phyloP scores from a whole-genome alignment of 2,329 filamentous ascomycete species.

The Penicillium digitatum region DNA sequence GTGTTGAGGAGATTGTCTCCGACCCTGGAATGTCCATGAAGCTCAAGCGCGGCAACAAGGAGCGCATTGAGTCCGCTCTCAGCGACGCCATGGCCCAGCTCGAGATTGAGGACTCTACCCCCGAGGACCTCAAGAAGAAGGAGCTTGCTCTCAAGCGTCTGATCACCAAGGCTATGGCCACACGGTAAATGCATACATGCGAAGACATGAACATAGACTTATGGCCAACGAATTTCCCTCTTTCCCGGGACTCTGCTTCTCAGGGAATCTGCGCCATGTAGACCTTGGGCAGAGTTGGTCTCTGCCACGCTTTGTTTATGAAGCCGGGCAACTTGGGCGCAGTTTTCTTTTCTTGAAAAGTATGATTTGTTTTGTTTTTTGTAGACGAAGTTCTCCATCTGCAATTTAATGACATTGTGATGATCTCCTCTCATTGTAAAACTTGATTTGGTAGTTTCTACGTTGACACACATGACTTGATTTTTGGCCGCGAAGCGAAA shows the following conservation, averaged over 20 bases:
- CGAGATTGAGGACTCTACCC: conserved; percentile 84
- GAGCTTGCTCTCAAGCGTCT: conserved; percentile 96
- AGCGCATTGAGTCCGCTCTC: conserved; percentile 97
- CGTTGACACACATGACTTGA: background rate
- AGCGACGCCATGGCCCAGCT: conserved; percentile 97
- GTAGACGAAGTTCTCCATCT: conserved; percentile 31
- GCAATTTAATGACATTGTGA: conserved; percentile 34
- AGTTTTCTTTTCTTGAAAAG: conserved; percentile 29
- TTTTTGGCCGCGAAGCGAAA: background rate
- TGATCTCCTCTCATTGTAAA: conserved; percentile 16
- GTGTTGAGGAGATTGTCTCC: conserved; percentile 97
- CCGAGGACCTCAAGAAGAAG: conserved; percentile 99
- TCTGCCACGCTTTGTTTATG: conserved; percentile 24
- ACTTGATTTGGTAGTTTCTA: background rate
- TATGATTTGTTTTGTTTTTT: conserved; percentile 23
- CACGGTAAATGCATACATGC: conserved; percentile 60
- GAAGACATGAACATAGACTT: conserved; percentile 26
- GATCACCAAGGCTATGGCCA: conserved; percentile 97
- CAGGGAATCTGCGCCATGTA: conserved; percentile 21
- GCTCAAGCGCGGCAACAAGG: conserved; percentile 98
- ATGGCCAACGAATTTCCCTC: conserved; percentile 19
- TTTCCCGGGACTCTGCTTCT: conserved; percentile 12
- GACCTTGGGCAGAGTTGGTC: conserved; percentile 23
- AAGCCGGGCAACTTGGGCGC: conserved; percentile 28
- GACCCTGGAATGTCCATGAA: conserved; percentile 94